Base-by-base conservation (phyloP, 2,329 filamentous ascomycete species). In the Reticulascus tulasneorum region DNA sequence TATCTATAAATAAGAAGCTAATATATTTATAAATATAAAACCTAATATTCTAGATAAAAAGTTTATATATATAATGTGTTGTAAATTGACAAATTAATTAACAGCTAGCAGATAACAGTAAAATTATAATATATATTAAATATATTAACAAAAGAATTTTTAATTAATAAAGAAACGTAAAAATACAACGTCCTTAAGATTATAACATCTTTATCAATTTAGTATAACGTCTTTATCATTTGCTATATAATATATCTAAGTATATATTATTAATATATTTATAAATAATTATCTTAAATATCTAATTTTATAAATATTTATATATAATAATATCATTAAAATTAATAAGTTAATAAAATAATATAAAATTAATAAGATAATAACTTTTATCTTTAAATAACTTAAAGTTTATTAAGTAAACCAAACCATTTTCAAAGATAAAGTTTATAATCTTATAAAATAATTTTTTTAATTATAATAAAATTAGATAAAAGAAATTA, bases 161-260 rank as follows among this genome's bases (percentile, higher is more conserved):
- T 3, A 7, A 23, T 23, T 33, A n/a, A 8, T 15, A 33, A 25
- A 33, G 15, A 5, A 37, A 18, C 29, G 24, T 30, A 27, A 29
- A 28, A 28, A 7, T n/a, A n/a, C n/a, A n/a, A n/a, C n/a, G 9
- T 20, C 25, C 20, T 17, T 35, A 17, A 27, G 23, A 15, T 10
- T 16, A 22, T 34, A 19, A 32, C 23, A 20, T 23, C n/a, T 24
- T 2, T 17, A 23, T 32, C 29, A 34, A 39, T 29, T 13, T 23
- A n/a, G n/a, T n/a, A 28, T 27, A 22, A 15, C 25, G 23, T 34
- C 23, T 28, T 8, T 20, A 20, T 27, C 25, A 35, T 33, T 22
- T 25, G 16, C 24, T 15, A 22, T 19, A 23, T n/a, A 7, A 23
- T 6, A 23, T 30, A n/a, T 40, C n/a, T 19, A n/a, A n/a, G 6